A percentile compares a stretch with the other conserved stretches of the same genome.
Evolutionary conservation across 2,329 filamentous ascomycete species (phyloP).

Genomic region (Aspergillus puulaauensis): DNA sequence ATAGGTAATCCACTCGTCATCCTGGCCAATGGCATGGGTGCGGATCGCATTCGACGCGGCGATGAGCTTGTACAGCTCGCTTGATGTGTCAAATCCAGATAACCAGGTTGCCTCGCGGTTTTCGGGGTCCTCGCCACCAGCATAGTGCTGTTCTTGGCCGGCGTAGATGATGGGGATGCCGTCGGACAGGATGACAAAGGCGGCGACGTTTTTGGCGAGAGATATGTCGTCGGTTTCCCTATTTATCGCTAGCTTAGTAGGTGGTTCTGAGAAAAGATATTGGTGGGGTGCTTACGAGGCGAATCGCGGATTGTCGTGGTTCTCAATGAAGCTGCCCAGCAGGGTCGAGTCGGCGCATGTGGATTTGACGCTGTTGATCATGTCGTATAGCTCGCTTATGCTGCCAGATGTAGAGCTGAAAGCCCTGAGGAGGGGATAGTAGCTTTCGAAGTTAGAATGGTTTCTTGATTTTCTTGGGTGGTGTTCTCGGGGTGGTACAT

Average conservation of each 20-base stretch:
- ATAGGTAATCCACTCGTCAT: conserved; percentile 42
- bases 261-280: conserved; percentile 38
- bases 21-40: conserved; percentile 39
- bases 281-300: conserved; percentile 22
- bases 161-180: conserved; percentile 68
- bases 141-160: conserved; percentile 66
- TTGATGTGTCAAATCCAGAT: conserved; percentile 48
- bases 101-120: conserved; percentile 61
- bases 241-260: conserved; percentile 23
- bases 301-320: conserved; percentile 62
- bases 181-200: conserved; percentile 59
- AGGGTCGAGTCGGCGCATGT: conserved; percentile 47
- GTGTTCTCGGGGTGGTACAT: conserved; percentile 14
- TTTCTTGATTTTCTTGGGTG: not conserved
- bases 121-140: conserved; percentile 50
- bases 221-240: conserved; percentile 34
- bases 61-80: conserved; percentile 53
- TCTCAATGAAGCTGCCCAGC: conserved; percentile 59
- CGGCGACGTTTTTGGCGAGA: conserved; percentile 61
- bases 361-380: conserved; percentile 33
- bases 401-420: conserved; percentile 36
- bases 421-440: conserved; percentile 36
- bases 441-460: conserved; percentile 13
- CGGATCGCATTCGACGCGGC: conserved; percentile 53
- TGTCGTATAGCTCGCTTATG: conserved; percentile 34